Evolutionary conservation across 148 eudicot genomes (phyloP), one percentile per base, ranked within the genome.

Genomic region (Vaccinium vitisidaea): DNA sequence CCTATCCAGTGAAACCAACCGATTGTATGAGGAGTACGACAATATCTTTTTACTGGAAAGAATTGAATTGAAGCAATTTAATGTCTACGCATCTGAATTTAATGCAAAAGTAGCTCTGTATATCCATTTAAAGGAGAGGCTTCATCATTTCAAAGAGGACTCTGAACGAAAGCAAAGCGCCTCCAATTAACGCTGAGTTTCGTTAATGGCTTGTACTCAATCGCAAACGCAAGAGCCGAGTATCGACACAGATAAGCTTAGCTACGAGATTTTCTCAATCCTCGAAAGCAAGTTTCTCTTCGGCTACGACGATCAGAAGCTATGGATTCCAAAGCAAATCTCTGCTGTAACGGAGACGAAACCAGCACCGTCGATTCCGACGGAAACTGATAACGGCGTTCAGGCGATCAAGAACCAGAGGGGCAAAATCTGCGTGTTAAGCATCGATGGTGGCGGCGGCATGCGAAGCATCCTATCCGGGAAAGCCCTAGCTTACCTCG

Each of bases 201-300:
- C 39, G 39, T 36, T 36, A 36, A 80, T 85, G 86, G 80, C 46
- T 69, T 54, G 54, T 23, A 59, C 58, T 80, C 80, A 82, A 46
- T 83, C 87, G 77, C 92, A 87, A 86, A 89, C 88, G 91, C 91
- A 91, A 54, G 96, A 95, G 79, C 98, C 96, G n/a, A 95, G 96
- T 75, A 88, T 93, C 69, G 98, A 94, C 5, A 92, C 98, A 4
- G 96, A 96, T 67, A 96, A 96, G 90, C 91, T 96, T 14, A 96
- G 98, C 88, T 96, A 96, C 87, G 98, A 96, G 85, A 96, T 96
- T 77, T 96, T 96, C 80, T 94, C 98, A 0, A 94, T 94, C 46
- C 88, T 96, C 1, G 98, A 96, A 78, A 90, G 90, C 90, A 96
- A 94, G 85, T 96, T 94, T 52, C 75, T 96, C 10, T 96, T 96